phyloP scores from a whole-genome alignment of 2,329 filamentous ascomycete species.

The Phaeosphaeria sp. region DNA sequence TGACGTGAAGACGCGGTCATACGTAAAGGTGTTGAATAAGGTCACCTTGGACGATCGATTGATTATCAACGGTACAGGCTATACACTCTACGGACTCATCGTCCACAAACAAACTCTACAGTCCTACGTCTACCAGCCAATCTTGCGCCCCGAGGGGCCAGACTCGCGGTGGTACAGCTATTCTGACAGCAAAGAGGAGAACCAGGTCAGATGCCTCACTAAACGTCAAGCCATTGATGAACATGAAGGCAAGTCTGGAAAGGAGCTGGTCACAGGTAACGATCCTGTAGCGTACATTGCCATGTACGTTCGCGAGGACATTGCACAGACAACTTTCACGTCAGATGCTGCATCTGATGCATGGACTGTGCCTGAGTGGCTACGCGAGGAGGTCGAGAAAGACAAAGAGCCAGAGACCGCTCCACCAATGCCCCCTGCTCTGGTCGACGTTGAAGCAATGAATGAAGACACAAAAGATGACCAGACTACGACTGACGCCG shows the following conservation, averaged over 20 bases:
- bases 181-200: conserved; percentile 60
- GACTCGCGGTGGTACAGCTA: conserved; percentile 66
- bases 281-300: conserved; percentile 62
- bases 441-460: conserved; percentile 8
- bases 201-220: conserved; percentile 64
- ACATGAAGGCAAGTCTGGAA: conserved; percentile 56
- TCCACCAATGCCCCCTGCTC: conserved; percentile 19
- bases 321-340: conserved; percentile 47
- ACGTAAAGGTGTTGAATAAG: conserved; percentile 63
- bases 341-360: conserved; percentile 53
- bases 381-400: conserved; percentile 40
- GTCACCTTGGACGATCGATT: conserved; percentile 64
- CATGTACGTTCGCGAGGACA: conserved; percentile 63
- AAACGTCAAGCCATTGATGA: conserved; percentile 60
- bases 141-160: conserved; percentile 64
- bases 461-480: conserved; percentile 9
- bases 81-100: conserved; percentile 66
- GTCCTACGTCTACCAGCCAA: conserved; percentile 66
- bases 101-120: conserved; percentile 66
- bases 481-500: not conserved
- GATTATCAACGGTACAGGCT: conserved; percentile 55
- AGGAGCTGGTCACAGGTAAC: conserved; percentile 48
- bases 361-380: conserved; percentile 55
- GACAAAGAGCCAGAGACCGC: conserved; percentile 20
- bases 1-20: conserved; percentile 61